Percentiles rank a stretch among this genome's conserved stretches.
These are phyloP conservation scores for Phaffomyces antillensis DNA, from an alignment of 805 yeast genomes.

Conservation along the genomic window DNA sequence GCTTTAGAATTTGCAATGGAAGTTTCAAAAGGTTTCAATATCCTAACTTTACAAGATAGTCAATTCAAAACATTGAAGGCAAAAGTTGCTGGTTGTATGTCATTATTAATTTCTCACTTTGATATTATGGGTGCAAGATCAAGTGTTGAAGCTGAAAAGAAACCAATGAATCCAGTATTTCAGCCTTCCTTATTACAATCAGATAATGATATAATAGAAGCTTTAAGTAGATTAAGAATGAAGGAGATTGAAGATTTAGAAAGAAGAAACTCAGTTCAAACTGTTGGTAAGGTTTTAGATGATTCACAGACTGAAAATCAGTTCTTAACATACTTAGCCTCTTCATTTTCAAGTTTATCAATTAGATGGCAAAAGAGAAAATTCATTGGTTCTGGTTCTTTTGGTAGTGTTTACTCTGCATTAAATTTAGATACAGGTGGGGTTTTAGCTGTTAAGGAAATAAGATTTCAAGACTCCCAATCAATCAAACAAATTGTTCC, in stretches of 20 bases:
- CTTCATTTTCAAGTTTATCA: conserved; percentile 81
- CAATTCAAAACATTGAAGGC: conserved; percentile 66
- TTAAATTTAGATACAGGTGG: conserved; percentile 92
- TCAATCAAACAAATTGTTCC: conserved; percentile 80
- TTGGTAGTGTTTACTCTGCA: conserved; percentile 91
- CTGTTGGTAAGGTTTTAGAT: conserved; percentile 85
- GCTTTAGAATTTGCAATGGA: conserved; percentile 96
- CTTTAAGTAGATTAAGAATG: conserved; percentile 63
- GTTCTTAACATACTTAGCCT: conserved; percentile 76
- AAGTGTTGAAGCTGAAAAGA: conserved; percentile 44
- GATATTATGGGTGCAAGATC: conserved; percentile 98
- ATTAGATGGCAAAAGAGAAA: conserved; percentile 97
- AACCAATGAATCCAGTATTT: conserved; percentile 33
- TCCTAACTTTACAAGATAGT: conserved; percentile 68
- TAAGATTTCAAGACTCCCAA: conserved; percentile 81
- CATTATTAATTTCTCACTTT: conserved; percentile 87
- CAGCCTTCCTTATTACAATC: conserved; percentile 41
- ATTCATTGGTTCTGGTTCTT: conserved; percentile 91
- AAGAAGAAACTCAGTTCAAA: conserved; percentile 26
- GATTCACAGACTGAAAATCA: conserved; percentile 83
- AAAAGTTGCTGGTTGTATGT: conserved; percentile 92
- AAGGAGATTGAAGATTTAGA: conserved; percentile 61
- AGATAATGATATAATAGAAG: conserved; percentile 45
- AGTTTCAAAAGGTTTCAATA: conserved; percentile 85
- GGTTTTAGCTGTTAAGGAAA: conserved; percentile 94